Evolutionary conservation across 371 early-diverging fungal species (phyloP), one percentile per base, ranked within the genome.

Genomic region (Mucor indicus): DNA sequence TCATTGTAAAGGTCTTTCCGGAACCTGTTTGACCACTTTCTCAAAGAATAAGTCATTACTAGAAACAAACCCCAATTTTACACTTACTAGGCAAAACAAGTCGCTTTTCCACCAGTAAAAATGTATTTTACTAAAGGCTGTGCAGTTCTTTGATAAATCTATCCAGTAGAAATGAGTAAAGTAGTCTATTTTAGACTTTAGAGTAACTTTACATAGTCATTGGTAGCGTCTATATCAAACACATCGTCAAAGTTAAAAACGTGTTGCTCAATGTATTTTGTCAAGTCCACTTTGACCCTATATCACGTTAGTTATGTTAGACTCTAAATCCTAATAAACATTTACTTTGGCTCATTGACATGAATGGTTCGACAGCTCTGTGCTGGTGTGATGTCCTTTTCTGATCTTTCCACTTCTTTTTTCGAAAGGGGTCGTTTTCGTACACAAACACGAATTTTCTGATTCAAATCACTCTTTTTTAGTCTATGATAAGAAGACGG

Each of bases 1-100:
- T 77, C 98, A 98, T 98, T 2, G 99, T 99, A 71, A 83, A 90
- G 0, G 98, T 98, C 62, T 99, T 99, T 19, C 99, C 99, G 4
- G 67, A 64, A 36, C 81, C 95, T 11, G 98, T 97, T 66, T 97
- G 99, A 1, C 99, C 98, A 70, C n/a, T n/a, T 86, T 85, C 50
- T 9, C 13, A 29, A 13, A 44, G 5, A 11, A 11, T 29, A 11
- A 29, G 21, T 54, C 17, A 17, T 21, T 31, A 47, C 23, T 32
- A 8, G 15, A 19, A n/a, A n/a, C n/a, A n/a, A n/a, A n/a, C n/a
- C n/a, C n/a, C n/a, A n/a, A n/a, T n/a, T n/a, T n/a, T n/a, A n/a
- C n/a, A n/a, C n/a, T 40, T 79, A 90, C 86, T 98, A 99, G 30
- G 98, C 98, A 79, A 99, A 96, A 62, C 98, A 93, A 2, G 98